These are phyloP conservation scores for Penicillium sp. DNA, from an alignment of 2,329 filamentous ascomycete genomes.

Conservation along the genomic window DNA sequence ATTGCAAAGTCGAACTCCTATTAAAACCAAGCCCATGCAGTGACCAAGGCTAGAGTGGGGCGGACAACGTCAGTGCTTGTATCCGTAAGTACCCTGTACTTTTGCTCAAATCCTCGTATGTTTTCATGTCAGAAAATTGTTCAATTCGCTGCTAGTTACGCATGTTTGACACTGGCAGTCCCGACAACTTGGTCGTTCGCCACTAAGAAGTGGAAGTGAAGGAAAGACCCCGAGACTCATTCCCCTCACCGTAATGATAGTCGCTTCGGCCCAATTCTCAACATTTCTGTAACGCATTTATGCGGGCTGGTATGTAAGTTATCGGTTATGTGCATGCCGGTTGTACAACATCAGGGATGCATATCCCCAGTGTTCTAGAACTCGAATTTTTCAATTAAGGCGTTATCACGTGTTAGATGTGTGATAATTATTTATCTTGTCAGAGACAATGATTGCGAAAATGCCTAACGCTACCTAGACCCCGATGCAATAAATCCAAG, in stretches of 20 bases:
- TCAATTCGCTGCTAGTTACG: constrained; percentile 3
- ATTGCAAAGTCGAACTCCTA: neutral
- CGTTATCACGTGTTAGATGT: neutral
- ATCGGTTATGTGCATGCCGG: neutral
- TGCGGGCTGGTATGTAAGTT: neutral
- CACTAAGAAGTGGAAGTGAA: neutral
- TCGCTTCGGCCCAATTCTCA: neutral
- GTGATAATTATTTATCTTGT: neutral
- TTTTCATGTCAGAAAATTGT: constrained; percentile 1
- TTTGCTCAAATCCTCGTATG: neutral
- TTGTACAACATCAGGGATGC: neutral
- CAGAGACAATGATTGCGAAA: neutral
- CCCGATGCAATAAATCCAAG: neutral
- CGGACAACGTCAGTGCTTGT: neutral
- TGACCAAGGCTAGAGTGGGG: neutral
- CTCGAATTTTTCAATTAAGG: neutral
- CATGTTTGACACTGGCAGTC: neutral
- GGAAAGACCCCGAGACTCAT: neutral
- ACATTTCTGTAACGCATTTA: neutral
- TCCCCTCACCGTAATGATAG: neutral
- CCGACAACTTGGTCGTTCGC: constrained; percentile 3
- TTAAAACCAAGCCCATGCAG: neutral
- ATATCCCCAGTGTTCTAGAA: neutral
- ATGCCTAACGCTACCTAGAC: neutral
- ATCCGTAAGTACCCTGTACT: neutral